Base-by-base conservation (phyloP, 2,329 filamentous ascomycete species). In the Sporothrix pseudoabietina region DNA sequence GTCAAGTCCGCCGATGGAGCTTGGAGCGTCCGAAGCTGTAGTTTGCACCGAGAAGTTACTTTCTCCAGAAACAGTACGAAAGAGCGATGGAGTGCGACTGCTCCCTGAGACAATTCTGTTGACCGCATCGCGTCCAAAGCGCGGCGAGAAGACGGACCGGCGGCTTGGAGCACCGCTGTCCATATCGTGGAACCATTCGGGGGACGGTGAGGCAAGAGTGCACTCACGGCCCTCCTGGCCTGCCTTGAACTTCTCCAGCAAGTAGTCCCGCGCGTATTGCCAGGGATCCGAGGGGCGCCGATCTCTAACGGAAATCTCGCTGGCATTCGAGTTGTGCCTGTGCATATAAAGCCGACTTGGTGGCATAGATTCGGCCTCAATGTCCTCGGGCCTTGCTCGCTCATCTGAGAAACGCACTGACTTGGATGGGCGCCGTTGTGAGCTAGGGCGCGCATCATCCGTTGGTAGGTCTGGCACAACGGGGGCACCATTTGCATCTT, bases 331-430 rank as follows among this genome's bases (percentile, higher is more conserved):
- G 2, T 47, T 26, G 3, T 66, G 16, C 3, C 32, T 35, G 14
- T 26, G 19, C 0, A 44, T 32, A 10, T 22, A 2, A 47, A n/a
- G 14, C 8, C 39, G 61, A 39, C 7, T 22, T 4, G 59, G 32
- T 8, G 59, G 47, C 59, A 41, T 26, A 3, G 32, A 32, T 8
- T 35, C 6, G 35, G 9, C n/a, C 0, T 55, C 47, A 0, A 12
- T 49, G 44, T 57, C 54, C 2, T 8, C 35, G 16, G 16, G 1
- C 14, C 47, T 61, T 8, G 59, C 14, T 1, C 68, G 41, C 5
- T 75, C 72, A 19, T 76, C 74, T 0, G 72, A 76, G 30, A 77
- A 77, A 2, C 71, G 74, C 14, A 77, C 75, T 8, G 74, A 69
- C 52, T 76, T 77, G 8, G 76, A 73, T 9, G 74, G 75, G 0